phyloP scores from a whole-genome alignment of 257 asterid genomes.

The Echites panduratus region DNA sequence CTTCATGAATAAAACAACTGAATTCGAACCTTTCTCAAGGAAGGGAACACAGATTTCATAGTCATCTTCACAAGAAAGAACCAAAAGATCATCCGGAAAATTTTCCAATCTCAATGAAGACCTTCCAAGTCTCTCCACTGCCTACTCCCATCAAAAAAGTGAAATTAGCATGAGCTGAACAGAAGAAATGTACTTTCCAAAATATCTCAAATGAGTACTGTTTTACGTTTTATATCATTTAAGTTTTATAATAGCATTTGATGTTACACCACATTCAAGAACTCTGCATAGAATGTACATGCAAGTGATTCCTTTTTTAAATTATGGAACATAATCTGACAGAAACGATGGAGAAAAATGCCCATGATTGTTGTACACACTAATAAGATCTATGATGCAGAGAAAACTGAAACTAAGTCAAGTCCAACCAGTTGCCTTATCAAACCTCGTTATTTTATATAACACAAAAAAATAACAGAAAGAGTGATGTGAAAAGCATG shows the following conservation, averaged over 20 bases:
- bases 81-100: constrained; percentile 60
- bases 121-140: constrained; percentile 86
- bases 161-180: not conserved
- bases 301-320: not conserved
- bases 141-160: constrained; percentile 20
- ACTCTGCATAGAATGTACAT: not conserved
- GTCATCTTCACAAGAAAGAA: constrained; percentile 94
- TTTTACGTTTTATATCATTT: not conserved
- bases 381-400: not conserved
- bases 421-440: not conserved
- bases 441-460: not conserved
- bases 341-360: not conserved
- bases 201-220: not conserved
- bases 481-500: not conserved
- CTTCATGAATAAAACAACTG: not conserved
- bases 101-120: constrained; percentile 47
- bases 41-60: constrained; percentile 70
- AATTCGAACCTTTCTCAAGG: constrained; percentile 72
- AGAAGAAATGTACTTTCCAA: not conserved
- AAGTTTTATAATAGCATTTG: not conserved
- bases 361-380: not conserved
- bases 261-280: not conserved
- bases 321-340: not conserved
- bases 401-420: not conserved
- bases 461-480: not conserved